Conservation (phyloP, 768 basidiomycete genomes). For the Suillus discolor region DNA sequence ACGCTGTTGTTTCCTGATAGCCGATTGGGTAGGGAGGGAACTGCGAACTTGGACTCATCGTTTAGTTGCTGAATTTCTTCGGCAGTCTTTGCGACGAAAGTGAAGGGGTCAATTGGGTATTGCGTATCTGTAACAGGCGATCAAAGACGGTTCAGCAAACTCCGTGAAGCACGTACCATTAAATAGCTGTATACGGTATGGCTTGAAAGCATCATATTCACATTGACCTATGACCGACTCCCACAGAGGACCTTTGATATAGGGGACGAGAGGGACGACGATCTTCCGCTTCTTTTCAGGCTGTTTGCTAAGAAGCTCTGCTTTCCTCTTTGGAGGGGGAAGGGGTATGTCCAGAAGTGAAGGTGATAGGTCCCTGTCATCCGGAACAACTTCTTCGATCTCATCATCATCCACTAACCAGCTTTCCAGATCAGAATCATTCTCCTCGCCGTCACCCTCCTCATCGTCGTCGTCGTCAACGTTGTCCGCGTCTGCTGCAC, state of each 20-base stretch:
- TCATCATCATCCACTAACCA: constrained; percentile 69
- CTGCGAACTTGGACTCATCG: constrained; percentile 41
- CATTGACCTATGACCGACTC: constrained; percentile 69
- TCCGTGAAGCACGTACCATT: constrained; percentile 62
- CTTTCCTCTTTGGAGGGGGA: constrained; percentile 41
- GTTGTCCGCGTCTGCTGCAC: constrained; percentile 73
- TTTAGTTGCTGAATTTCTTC: constrained; percentile 35
- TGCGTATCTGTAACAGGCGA: constrained; percentile 57
- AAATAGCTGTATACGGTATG: constrained; percentile 78
- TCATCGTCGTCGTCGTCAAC: constrained; percentile 70
- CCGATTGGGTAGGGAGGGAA: constrained; percentile 49
- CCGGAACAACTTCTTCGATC: constrained; percentile 52
- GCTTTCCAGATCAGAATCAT: constrained; percentile 42
- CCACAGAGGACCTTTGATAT: constrained; percentile 82
- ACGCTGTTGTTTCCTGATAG: constrained; percentile 25
- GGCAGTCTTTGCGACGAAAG: constrained; percentile 55
- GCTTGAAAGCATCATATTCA: constrained; percentile 68
- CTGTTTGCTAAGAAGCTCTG: constrained; percentile 48
- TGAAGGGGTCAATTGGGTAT: constrained; percentile 77
- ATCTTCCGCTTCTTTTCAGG: constrained; percentile 72
- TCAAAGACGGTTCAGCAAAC: constrained; percentile 5
- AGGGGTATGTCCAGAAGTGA: constrained; percentile 35
- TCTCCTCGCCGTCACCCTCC: constrained; percentile 60
- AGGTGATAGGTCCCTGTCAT: constrained; percentile 40
- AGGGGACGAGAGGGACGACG: constrained; percentile 78